phyloP scores from a whole-genome alignment of 495 filamentous ascomycete species.

The Pyrenula massariospora region DNA sequence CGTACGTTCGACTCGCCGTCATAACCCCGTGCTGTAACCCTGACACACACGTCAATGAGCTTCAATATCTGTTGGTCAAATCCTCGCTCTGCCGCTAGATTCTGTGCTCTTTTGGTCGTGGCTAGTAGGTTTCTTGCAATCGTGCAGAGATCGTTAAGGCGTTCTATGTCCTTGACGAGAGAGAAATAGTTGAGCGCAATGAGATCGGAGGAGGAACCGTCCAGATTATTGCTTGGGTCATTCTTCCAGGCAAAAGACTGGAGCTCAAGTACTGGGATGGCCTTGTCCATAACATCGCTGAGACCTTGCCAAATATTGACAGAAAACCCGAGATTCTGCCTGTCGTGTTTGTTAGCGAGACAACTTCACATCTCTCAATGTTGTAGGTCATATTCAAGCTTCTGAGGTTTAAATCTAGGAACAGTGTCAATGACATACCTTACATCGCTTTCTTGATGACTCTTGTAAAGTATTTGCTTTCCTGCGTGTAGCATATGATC shows the following conservation, averaged over 20 bases:
- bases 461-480: constrained; percentile 38
- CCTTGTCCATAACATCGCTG: constrained; percentile 44
- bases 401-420: neutral
- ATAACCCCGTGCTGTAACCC: constrained; percentile 80
- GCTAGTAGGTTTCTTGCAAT: constrained; percentile 79
- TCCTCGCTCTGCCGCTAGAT: constrained; percentile 65
- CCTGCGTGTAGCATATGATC: constrained; percentile 37
- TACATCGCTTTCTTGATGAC: constrained; percentile 38
- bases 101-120: constrained; percentile 70
- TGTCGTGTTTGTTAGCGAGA: constrained; percentile 10
- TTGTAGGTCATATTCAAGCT: too few relatives aligned
- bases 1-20: constrained; percentile 62
- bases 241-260: constrained; percentile 50
- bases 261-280: constrained; percentile 49
- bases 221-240: constrained; percentile 42
- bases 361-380: too few relatives aligned
- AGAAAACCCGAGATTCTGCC: constrained; percentile 39
- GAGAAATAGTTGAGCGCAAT: constrained; percentile 67
- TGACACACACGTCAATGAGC: constrained; percentile 70
- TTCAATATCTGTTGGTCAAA: constrained; percentile 78
- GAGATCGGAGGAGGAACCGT: constrained; percentile 48
- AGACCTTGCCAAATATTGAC: constrained; percentile 61
- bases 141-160: constrained; percentile 72
- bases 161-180: constrained; percentile 69
- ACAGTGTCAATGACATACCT: constrained; percentile 22